Evolutionary conservation across 148 eudicot genomes (phyloP), one percentile per base, ranked within the genome.

Genomic region (Vaccinium vitisidaea): DNA sequence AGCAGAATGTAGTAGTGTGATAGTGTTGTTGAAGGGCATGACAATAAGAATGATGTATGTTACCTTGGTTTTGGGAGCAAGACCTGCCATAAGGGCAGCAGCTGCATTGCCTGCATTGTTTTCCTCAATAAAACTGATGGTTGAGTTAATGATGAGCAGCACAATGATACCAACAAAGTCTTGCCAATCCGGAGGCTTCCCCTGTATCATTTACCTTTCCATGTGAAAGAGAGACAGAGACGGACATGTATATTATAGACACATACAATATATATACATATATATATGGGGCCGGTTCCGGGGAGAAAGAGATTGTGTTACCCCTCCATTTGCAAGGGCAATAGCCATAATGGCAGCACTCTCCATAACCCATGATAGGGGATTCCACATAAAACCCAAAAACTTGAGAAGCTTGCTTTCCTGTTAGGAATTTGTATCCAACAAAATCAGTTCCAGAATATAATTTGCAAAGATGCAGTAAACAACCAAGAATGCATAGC

Each of bases 301-400:
- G 46, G 27, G 49, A 46, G 36, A 49, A 25, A 11, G 46, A 46
- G 23, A n/a, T 75, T 50, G 27, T 18, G 48, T 36, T 88, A 90
- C 92, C 81, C 93, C 95, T 82, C 98, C 95, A 80, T 93, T 88
- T 9, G 94, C 95, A 58, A 94, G 84, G 46, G 49, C 94, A 69
- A 94, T 92, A 70, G 98, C 98, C 95, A 94, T 94, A 48, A 93
- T 84, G 16, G 98, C 98, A 81, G 98, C 98, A 36, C 52, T 30
- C 74, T 93, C 98, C 98, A 94, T 94, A 53, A 93, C 95, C 98
- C 98, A 93, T 91, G 98, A 93, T 27, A 94, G 84, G 61, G 98
- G 98, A 86, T 94, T 94, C 98, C 98, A 94, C 95, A 93, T 93
- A 83, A 93, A 94, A 54, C 94, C 94, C 81, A 94, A 83, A 79